Conservation (phyloP, 371 early-diverging fungal genomes). For the Mucor plumbeus region DNA sequence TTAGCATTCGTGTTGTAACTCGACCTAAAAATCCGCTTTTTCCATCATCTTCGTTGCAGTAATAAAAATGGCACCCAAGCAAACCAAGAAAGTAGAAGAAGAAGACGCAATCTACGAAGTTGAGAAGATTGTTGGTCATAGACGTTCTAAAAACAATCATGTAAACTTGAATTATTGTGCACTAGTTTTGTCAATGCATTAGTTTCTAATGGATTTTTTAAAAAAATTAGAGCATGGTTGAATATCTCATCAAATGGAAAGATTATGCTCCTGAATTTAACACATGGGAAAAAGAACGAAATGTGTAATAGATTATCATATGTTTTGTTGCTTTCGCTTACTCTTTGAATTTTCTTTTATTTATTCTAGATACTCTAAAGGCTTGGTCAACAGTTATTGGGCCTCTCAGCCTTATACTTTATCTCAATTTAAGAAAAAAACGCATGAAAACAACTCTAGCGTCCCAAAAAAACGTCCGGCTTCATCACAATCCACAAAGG, state of each 20-base stretch:
- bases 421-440: not conserved
- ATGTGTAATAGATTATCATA: slow-evolving; percentile 26
- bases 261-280: slow-evolving; percentile 29
- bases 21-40: no score
- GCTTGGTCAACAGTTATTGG: slow-evolving; percentile 20
- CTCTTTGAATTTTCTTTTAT: no score
- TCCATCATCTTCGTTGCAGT: not conserved
- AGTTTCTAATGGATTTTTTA: not conserved
- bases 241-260: slow-evolving; percentile 45
- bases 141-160: slow-evolving; percentile 10
- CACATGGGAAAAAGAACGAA: slow-evolving; percentile 40
- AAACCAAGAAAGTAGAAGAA: not conserved
- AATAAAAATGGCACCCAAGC: not conserved
- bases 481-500: not conserved
- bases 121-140: slow-evolving; percentile 25
- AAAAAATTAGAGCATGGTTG: slow-evolving; percentile 15
- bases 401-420: slow-evolving; percentile 11
- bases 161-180: slow-evolving; percentile 4
- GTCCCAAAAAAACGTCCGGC: not conserved
- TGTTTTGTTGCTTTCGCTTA: not conserved
- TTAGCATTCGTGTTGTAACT: not conserved
- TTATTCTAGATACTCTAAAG: slow-evolving; percentile 13
- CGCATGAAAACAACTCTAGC: not conserved
- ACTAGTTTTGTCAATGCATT: not conserved
- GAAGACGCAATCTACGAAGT: slow-evolving; percentile 40